Percentiles rank a stretch among this genome's conserved stretches.
Conservation (phyloP, 208 protist species). For the Leishmania guyanensis region DNA sequence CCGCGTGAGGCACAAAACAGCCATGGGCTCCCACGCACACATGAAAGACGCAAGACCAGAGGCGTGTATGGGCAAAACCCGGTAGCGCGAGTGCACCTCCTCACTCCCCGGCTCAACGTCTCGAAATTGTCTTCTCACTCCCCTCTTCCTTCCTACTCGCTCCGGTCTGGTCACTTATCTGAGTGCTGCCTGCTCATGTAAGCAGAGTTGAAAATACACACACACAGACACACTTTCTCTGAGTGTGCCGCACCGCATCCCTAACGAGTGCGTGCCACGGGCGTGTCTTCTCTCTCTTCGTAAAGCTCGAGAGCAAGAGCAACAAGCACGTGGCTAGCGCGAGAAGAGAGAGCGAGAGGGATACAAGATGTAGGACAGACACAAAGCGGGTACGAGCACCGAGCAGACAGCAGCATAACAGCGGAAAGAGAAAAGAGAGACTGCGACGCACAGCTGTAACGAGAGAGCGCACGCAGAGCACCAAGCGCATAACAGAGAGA, state of each 20-base stretch:
- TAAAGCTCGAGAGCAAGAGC: neutral
- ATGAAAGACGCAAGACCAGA: neutral
- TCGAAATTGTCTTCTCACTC: neutral
- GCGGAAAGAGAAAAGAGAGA: neutral
- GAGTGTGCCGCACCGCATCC: neutral
- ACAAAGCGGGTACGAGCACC: neutral
- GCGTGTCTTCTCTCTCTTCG: neutral
- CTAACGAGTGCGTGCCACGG: neutral
- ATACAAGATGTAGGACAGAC: neutral
- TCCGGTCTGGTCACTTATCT: neutral
- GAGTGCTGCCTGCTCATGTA: neutral
- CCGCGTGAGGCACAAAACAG: neutral
- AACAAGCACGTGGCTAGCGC: neutral
- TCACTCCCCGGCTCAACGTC: neutral
- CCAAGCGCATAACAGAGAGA: neutral
- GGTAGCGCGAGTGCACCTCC: neutral
- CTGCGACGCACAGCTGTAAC: neutral
- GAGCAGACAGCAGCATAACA: neutral
- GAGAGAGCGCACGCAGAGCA: neutral
- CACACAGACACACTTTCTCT: neutral
- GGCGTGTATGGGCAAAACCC: neutral
- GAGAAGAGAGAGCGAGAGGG: neutral
- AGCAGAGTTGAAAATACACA: neutral
- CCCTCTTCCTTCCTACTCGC: neutral
- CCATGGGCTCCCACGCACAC: neutral